Evolutionary conservation across 106 monocot species (phyloP), one percentile per base, ranked within the genome.

Genomic region (Platanthera guangdongensis): DNA sequence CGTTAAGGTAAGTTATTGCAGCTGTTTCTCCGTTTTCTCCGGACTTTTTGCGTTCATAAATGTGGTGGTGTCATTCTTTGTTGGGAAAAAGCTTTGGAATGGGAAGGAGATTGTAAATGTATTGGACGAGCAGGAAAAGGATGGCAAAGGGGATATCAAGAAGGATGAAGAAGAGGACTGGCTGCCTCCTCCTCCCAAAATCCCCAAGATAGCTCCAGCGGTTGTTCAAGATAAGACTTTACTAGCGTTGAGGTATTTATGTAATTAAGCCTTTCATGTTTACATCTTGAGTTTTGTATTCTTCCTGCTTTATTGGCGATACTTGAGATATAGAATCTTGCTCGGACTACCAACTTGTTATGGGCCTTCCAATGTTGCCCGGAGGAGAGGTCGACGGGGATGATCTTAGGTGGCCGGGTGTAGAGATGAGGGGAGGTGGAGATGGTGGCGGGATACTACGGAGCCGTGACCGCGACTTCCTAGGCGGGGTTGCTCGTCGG

Each of bases 161-260:
- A 75, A 52, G 19, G 51, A 81, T 4, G 78, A 85, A 10, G 93
- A 94, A 8, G 90, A 91, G 62, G 84, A 90, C 74, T 92, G 92
- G 92, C 55, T 92, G 84, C 84, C 81, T 63, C 87, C 88, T 15
- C 88, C 89, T 13, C 84, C 78, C 13, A 86, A 84, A 72, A 21
- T 69, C 4, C 15, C 47, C 7, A 52, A 51, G 54, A 47, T 68
- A 0, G 32, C 73, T 9, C 59, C n/a, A 5, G 50, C 19, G 9
- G 19, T 57, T 32, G 54, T 79, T 51, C 82, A 90, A 50, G 86
- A 90, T 18, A 84, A 85, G n/a, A 83, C 84, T 25, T 52, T 88
- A 53, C 75, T 51, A 39, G 89, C 84, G 53, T 80, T 95, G 74
- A 92, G 95, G 95, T 95, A 67, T 74, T 50, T 32, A 47, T 32